A percentile compares a stretch with the other conserved stretches of the same genome.
phyloP scores from a whole-genome alignment of 1,284 basidiomycete species.

The Boletus smithii region DNA sequence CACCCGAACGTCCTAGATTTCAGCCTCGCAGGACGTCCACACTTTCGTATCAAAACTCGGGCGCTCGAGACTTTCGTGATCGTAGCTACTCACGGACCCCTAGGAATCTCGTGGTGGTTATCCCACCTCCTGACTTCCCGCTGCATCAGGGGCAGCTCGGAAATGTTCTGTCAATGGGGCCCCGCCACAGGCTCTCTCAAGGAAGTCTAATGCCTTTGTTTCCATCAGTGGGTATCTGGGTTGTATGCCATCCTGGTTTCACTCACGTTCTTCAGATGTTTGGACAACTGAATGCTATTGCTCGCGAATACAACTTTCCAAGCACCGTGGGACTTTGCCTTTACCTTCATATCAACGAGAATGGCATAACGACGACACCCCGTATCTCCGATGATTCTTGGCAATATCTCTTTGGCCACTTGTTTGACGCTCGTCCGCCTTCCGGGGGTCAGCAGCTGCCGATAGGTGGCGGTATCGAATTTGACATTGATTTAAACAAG shows the following conservation, averaged over 20 bases:
- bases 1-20: constrained; percentile 33
- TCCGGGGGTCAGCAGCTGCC: constrained; percentile 44
- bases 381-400: constrained; percentile 76
- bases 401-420: constrained; percentile 65
- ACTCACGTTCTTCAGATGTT: constrained; percentile 51
- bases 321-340: constrained; percentile 70
- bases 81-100: constrained; percentile 43
- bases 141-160: constrained; percentile 61
- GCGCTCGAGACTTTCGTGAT: constrained; percentile 48
- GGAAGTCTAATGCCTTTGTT: constrained; percentile 74
- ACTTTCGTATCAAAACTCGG: constrained; percentile 56
- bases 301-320: constrained; percentile 76
- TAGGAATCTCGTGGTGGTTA: constrained; percentile 62
- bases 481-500: constrained; percentile 68
- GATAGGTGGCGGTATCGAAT: constrained; percentile 69
- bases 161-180: constrained; percentile 57
- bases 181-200: constrained; percentile 57
- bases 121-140: constrained; percentile 59
- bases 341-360: constrained; percentile 62
- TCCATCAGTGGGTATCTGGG: constrained; percentile 54
- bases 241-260: neutral
- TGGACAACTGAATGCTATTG: constrained; percentile 70
- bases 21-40: constrained; percentile 48
- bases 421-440: constrained; percentile 49
- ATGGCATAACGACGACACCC: constrained; percentile 54